These are phyloP conservation scores for Euptelea pleiosperma DNA, from an alignment of 164 flowering plant species.

Conservation along the genomic window DNA sequence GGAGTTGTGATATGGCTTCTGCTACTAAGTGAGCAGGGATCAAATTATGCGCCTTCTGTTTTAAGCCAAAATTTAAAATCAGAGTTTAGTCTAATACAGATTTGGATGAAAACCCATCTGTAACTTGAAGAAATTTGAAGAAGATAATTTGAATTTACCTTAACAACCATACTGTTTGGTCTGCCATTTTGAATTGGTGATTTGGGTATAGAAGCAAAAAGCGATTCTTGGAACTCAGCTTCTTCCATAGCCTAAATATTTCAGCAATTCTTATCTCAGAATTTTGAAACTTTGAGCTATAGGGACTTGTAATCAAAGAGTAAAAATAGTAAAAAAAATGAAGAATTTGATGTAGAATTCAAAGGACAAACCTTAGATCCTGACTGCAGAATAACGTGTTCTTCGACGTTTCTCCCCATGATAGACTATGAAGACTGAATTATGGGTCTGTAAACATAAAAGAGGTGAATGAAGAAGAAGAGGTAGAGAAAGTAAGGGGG, in stretches of 20 bases:
- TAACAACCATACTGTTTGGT: conserved; percentile 64
- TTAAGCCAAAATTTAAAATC: not conserved
- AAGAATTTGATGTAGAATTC: not conserved
- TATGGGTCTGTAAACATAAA: not conserved
- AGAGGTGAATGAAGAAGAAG: not conserved
- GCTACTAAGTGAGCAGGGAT: conserved; percentile 79
- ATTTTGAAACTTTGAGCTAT: not conserved
- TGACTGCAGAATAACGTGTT: conserved; percentile 19
- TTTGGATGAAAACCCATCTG: conserved; percentile 1
- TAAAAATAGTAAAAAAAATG: not conserved
- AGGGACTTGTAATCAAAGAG: not conserved
- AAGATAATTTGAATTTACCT: conserved; percentile 36
- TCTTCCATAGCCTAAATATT: conserved; percentile 31
- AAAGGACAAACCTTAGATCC: conserved; percentile 33
- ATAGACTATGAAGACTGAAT: conserved; percentile 6
- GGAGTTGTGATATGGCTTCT: conserved; percentile 82
- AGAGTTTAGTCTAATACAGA: not conserved
- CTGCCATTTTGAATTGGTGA: conserved; percentile 36
- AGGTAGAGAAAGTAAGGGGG: not conserved
- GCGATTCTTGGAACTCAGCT: conserved; percentile 26
- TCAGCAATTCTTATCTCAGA: conserved; percentile 3
- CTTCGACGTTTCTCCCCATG: conserved; percentile 27
- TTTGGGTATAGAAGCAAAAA: conserved; percentile 32
- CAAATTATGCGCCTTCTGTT: conserved; percentile 59
- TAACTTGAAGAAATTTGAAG: not conserved